Conservation (phyloP, 2,329 filamentous ascomycete genomes). For the Aureobasidium mangrovei region DNA sequence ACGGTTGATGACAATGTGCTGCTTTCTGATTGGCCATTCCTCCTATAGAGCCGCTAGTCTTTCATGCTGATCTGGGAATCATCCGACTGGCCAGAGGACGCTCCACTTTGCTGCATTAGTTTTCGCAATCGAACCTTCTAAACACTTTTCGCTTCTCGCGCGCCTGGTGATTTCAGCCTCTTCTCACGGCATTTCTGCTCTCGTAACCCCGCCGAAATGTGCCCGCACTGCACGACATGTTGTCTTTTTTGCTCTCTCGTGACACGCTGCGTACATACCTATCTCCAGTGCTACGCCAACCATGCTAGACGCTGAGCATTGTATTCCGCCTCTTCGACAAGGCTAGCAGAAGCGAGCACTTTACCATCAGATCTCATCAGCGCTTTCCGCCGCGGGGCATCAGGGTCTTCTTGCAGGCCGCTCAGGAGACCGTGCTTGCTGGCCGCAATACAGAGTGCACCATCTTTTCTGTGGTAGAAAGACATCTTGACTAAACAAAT, state of each 20-base stretch:
- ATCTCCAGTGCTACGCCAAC: neutral
- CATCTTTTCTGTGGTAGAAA: neutral
- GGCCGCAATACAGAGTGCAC: neutral
- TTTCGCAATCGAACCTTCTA: slow-evolving; percentile 10
- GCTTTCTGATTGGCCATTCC: neutral
- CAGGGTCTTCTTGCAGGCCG: neutral
- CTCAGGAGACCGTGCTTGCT: neutral
- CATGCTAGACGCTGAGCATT: no score
- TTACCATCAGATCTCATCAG: neutral
- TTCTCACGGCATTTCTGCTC: neutral
- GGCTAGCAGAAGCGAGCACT: neutral
- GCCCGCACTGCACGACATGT: neutral
- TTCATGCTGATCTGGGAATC: slow-evolving; percentile 1
- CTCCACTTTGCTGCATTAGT: slow-evolving; percentile 1
- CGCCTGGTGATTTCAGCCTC: neutral
- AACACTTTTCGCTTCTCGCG: slow-evolving; percentile 1
- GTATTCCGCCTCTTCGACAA: neutral
- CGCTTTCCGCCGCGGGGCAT: neutral
- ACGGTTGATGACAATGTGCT: neutral
- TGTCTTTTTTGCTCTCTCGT: no score
- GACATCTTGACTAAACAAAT: neutral
- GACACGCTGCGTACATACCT: neutral
- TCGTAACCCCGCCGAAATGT: slow-evolving; percentile 3
- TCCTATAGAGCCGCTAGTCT: neutral
- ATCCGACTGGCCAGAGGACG: neutral